Evolutionary conservation across 2,329 filamentous ascomycete species (phyloP).

Genomic region (Pseudodiploospora longispora): DNA sequence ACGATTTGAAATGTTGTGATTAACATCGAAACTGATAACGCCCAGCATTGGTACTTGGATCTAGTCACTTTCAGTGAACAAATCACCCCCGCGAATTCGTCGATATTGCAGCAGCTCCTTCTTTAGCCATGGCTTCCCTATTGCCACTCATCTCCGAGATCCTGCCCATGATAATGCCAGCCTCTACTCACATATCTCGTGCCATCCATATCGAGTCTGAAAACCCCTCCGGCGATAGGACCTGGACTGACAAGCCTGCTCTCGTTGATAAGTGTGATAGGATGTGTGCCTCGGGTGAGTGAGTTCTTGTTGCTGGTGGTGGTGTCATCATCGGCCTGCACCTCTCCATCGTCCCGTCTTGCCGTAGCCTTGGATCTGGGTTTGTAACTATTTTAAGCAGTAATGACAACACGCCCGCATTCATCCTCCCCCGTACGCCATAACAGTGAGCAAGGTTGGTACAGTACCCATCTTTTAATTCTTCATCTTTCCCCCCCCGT

Average conservation of each 20-base stretch:
- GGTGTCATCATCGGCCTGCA: too few relatives aligned
- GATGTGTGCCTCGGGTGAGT: conserved; percentile 58
- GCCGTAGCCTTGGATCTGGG: conserved; percentile 6
- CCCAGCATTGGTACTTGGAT: too few relatives aligned
- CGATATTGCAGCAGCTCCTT: too few relatives aligned
- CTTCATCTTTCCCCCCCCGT: background rate
- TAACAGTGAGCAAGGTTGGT: conserved; percentile 57
- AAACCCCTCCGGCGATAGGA: conserved; percentile 22
- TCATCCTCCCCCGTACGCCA: conserved; percentile 58
- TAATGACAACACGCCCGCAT: conserved; percentile 56
- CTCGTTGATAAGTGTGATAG: conserved; percentile 55
- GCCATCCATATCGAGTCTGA: conserved; percentile 38
- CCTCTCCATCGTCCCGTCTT: conserved; percentile 1
- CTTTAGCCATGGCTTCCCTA: conserved; percentile 38
- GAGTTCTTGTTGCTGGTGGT: background rate
- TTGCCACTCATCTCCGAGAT: conserved; percentile 50
- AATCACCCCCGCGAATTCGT: too few relatives aligned
- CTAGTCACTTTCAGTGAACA: too few relatives aligned
- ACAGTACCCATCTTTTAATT: conserved; percentile 1
- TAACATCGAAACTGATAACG: too few relatives aligned
- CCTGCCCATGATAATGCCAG: conserved; percentile 51
- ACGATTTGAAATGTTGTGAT: too few relatives aligned
- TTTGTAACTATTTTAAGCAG: conserved; percentile 26
- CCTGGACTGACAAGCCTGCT: conserved; percentile 38
- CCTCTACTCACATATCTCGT: conserved; percentile 47